Evolutionary conservation across 2,329 filamentous ascomycete species (phyloP), one percentile per base, ranked within the genome.

Genomic region (Ceratocystis smalleyi): DNA sequence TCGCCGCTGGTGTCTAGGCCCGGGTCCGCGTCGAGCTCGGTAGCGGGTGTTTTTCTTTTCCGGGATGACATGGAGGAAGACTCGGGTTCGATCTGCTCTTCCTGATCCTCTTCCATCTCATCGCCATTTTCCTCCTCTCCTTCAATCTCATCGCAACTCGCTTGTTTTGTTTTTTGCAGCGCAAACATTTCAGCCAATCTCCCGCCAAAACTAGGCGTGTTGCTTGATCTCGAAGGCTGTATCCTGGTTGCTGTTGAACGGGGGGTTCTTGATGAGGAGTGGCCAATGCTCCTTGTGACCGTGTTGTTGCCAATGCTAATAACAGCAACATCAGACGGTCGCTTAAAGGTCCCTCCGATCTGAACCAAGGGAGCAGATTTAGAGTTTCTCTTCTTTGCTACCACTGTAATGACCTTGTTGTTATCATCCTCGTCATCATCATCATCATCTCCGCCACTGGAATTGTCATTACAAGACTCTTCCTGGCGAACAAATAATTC

Each of bases 221-320:
- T 49, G 51, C 54, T 64, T 7, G 62, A 19, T 32, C 49, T 49
- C 35, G 54, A 62, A 24, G 55, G 2, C 5, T 47, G 62, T 24
- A 19, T 49, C 10, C 51, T 45, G 27, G 63, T n/a, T 30, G 43
- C 47, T 24, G 30, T 19, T 43, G 47, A 54, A 12, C 61, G 32
- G 35, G 47, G 47, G 12, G 47, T 40, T n/a, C 17, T 27, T 22
- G 61, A 30, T 3, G 47, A 40, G 35, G 35, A 54, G 12, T 30
- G 40, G 1, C 86, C 86, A 68, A 90, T 79, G 40, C 83, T 79
- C 22, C 84, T 85, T 0, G 82, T 86, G 4, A 84, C 79, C 0
- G 85, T 89, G 57, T 79, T 80, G 67, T 85, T 79, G 1, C 87
- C 88, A 63, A 92, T 83, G 0, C 86, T 91, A 59, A 92, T 88